A percentile compares a stretch with the other conserved stretches of the same genome.
Conservation (phyloP, 2,329 filamentous ascomycete genomes). For the Talaromyces sp. region DNA sequence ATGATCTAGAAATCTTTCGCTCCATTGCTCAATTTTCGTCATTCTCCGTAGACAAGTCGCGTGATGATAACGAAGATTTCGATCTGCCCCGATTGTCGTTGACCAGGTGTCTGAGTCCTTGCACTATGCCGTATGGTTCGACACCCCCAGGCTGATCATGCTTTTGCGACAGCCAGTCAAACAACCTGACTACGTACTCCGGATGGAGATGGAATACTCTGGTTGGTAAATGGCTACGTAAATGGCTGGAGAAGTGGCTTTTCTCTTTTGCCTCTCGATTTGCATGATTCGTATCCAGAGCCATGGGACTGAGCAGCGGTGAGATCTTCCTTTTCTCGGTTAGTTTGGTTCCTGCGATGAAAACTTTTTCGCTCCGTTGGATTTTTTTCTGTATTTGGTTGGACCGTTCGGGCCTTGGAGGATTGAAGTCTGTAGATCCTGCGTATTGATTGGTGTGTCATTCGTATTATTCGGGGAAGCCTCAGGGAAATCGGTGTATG, state of each 20-base stretch:
- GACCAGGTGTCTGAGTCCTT: background rate
- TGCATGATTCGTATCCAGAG: background rate
- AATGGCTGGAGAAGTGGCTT: background rate
- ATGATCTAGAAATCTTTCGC: background rate
- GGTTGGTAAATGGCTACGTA: background rate
- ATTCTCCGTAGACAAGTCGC: background rate
- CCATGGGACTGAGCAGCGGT: background rate
- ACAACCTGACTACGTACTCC: background rate
- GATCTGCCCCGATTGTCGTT: background rate
- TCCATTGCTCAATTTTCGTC: background rate
- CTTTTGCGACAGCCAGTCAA: background rate
- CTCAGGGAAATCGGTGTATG: background rate
- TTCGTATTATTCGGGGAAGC: background rate
- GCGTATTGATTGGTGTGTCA: background rate
- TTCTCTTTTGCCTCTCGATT: background rate
- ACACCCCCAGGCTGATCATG: background rate
- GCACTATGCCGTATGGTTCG: background rate
- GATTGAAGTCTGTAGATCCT: background rate
- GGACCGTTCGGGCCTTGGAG: constrained; percentile 1
- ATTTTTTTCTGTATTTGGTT: background rate
- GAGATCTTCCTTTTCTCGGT: background rate
- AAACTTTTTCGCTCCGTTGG: background rate
- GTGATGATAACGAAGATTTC: background rate
- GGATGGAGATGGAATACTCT: background rate
- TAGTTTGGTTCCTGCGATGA: background rate